A percentile compares a stretch with the other conserved stretches of the same genome.
Evolutionary conservation across 1,284 basidiomycete species (phyloP).

Genomic region (Coniophora puteana): DNA sequence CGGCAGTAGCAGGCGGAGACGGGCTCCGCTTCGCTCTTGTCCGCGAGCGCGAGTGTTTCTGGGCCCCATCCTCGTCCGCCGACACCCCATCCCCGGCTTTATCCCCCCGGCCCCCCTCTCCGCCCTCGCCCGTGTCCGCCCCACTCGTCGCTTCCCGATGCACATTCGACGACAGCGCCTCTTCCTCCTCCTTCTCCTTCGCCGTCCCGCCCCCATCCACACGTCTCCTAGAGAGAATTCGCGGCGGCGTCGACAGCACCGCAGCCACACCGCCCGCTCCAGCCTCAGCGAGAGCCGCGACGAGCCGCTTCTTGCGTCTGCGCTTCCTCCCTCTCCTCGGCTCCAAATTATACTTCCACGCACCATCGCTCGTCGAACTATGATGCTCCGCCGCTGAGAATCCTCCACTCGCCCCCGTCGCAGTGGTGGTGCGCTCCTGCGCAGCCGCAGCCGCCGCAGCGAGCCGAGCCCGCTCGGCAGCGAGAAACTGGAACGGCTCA

Average conservation of each 20-base stretch:
- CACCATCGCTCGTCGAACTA: slow-evolving; percentile 38
- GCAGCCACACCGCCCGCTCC: slow-evolving; percentile 19
- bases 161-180: slow-evolving; percentile 1
- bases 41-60: slow-evolving; percentile 1
- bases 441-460: slow-evolving; percentile 14
- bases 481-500: slow-evolving; percentile 30
- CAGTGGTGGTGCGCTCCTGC: neutral
- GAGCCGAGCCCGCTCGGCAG: slow-evolving; percentile 28
- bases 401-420: slow-evolving; percentile 15
- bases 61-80: slow-evolving; percentile 21
- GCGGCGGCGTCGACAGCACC: slow-evolving; percentile 1
- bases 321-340: slow-evolving; percentile 42
- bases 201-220: neutral
- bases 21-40: slow-evolving; percentile 14
- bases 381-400: slow-evolving; percentile 16
- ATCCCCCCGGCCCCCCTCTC: too few species aligned
- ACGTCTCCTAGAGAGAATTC: neutral
- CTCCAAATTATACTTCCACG: slow-evolving; percentile 30
- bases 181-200: neutral
- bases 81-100: neutral
- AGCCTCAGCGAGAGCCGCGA: slow-evolving; percentile 22
- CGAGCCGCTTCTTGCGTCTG: slow-evolving; percentile 40
- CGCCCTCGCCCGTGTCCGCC: too few species aligned
- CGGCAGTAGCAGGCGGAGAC: slow-evolving; percentile 35
- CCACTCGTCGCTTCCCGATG: slow-evolving; percentile 20